Conservation (phyloP, 1,284 basidiomycete genomes). For the Fistulinella cinereoalba region DNA sequence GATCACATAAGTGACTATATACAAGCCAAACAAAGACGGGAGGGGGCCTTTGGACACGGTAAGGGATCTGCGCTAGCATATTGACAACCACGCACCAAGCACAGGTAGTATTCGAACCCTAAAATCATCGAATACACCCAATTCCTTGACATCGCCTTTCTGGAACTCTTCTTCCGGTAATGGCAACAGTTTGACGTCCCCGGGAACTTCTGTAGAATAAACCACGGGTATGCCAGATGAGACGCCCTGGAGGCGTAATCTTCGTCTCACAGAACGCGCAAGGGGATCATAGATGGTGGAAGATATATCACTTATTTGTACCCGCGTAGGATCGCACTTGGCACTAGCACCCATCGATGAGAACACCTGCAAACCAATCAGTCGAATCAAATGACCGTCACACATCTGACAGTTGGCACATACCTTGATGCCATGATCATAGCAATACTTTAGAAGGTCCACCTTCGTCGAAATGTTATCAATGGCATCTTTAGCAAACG, state of each 20-base stretch:
- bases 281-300: conserved; percentile 93
- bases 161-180: conserved; percentile 90
- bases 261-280: conserved; percentile 84
- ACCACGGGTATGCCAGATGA: conserved; percentile 85
- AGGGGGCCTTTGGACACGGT: conserved; percentile 56
- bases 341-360: conserved; percentile 98
- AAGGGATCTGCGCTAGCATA: not conserved
- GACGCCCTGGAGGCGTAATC: conserved; percentile 71
- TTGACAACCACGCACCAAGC: conserved; percentile 47
- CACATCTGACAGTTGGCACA: not conserved
- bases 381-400: not conserved
- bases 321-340: conserved; percentile 91
- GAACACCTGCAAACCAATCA: conserved; percentile 61
- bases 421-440: conserved; percentile 72
- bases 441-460: conserved; percentile 82
- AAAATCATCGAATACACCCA: conserved; percentile 92
- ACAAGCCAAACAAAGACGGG: conserved; percentile 85
- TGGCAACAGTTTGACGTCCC: conserved; percentile 86
- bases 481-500: conserved; percentile 69
- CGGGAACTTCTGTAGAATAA: conserved; percentile 92
- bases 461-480: conserved; percentile 97
- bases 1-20: conserved; percentile 83
- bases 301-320: conserved; percentile 95
- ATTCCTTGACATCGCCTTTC: conserved; percentile 87
- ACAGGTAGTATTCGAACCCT: conserved; percentile 89